Percentiles rank a stretch among this genome's conserved stretches.
Conservation (phyloP, 306 rosid species). For the Delonix regia region DNA sequence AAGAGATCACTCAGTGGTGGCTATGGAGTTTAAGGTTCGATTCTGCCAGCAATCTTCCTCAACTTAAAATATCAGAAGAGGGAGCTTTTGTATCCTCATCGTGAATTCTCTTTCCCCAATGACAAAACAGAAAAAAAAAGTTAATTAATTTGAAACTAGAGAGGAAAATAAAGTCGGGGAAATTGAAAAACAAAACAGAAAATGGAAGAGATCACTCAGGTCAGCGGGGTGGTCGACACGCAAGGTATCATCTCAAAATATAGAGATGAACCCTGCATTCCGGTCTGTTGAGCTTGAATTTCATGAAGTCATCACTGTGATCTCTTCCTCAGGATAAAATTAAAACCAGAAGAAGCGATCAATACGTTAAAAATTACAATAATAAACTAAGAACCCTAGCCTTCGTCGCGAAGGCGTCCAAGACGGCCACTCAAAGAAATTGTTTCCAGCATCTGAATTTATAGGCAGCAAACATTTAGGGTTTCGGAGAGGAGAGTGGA, state of each 20-base stretch:
- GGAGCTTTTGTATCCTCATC: conserved; percentile 73
- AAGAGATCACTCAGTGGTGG: conserved; percentile 62
- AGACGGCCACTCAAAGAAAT: neutral
- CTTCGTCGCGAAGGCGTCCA: neutral
- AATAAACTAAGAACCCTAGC: neutral
- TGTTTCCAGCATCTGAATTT: neutral
- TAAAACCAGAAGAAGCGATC: neutral
- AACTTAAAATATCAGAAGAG: conserved; percentile 65
- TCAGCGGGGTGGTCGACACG: conserved; percentile 95
- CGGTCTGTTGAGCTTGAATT: conserved; percentile 99
- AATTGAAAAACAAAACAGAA: neutral
- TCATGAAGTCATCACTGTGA: conserved; percentile 61
- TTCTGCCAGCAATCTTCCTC: conserved; percentile 79
- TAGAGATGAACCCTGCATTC: conserved; percentile 76
- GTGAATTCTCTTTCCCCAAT: conserved; percentile 46
- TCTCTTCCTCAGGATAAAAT: neutral
- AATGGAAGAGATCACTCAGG: conserved; percentile 62
- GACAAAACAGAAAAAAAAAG: neutral
- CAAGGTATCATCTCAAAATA: conserved; percentile 45
- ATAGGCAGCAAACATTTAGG: conserved; percentile 37
- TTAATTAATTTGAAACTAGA: neutral
- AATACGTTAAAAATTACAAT: too few relatives aligned
- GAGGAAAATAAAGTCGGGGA: neutral
- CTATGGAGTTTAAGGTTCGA: conserved; percentile 64
- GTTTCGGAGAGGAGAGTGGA: conserved; percentile 3